A percentile compares a stretch with the other conserved stretches of the same genome.
Evolutionary conservation across 257 asterid genomes (phyloP).

Genomic region (Fraxinus anomala): DNA sequence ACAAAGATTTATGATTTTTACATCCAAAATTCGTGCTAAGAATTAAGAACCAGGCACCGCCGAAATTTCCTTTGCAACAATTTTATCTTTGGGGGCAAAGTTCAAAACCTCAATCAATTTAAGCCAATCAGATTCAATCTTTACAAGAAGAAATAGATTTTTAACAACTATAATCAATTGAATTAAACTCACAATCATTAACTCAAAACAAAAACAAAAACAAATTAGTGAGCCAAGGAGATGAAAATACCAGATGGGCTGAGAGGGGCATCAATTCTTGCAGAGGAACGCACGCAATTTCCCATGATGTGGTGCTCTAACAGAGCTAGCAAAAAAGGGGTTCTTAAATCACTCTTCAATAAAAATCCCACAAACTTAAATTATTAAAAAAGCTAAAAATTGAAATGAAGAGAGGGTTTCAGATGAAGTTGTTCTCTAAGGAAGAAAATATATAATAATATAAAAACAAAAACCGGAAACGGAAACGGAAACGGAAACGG

Average conservation of each 20-base stretch:
- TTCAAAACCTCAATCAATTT: conserved; percentile 2
- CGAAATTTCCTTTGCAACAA: not conserved
- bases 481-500: conserved; percentile 24
- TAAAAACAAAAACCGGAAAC: conserved; percentile 21
- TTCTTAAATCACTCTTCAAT: not conserved
- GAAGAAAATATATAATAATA: conserved; percentile 14
- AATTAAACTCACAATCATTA: not conserved
- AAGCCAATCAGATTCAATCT: conserved; percentile 1
- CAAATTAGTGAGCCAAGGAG: not conserved
- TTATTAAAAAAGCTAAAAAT: conserved; percentile 15
- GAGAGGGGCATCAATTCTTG: conserved; percentile 78
- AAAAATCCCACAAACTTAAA: not conserved
- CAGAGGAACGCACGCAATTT: conserved; percentile 71
- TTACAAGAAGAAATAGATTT: not conserved
- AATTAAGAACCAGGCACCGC: not conserved
- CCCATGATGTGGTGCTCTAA: conserved; percentile 56
- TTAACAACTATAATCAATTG: not conserved
- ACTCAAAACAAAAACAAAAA: not conserved
- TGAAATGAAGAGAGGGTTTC: not conserved
- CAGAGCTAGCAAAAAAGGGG: conserved; percentile 13
- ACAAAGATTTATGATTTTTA: not conserved
- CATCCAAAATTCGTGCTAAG: conserved; percentile 10
- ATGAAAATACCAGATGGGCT: conserved; percentile 60
- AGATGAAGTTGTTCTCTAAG: conserved; percentile 22
- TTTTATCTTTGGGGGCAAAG: conserved; percentile 17